Percentiles rank a stretch among this genome's conserved stretches.
These are phyloP conservation scores for Viridothelium virens DNA, from an alignment of 495 filamentous ascomycete genomes.

Conservation along the genomic window DNA sequence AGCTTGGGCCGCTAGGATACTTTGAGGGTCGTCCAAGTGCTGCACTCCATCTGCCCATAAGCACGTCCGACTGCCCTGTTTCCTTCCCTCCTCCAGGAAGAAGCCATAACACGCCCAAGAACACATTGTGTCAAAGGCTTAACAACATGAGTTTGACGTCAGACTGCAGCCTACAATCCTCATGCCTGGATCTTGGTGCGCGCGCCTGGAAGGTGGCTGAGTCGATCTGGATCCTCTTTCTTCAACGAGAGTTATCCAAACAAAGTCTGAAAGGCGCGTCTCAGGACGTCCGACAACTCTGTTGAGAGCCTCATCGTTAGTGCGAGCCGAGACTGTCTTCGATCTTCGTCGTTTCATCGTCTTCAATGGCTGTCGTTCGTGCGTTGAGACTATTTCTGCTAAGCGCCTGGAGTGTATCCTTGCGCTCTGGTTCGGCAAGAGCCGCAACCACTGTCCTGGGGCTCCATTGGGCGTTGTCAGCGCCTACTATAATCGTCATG, in stretches of 20 bases:
- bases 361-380: neutral
- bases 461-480: constrained; percentile 5
- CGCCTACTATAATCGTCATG: constrained; percentile 12
- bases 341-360: neutral
- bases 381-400: neutral
- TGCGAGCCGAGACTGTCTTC: neutral
- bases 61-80: neutral
- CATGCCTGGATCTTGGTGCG: neutral
- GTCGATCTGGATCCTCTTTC: constrained; percentile 7
- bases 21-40: no score
- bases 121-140: neutral
- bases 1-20: no score
- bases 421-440: neutral
- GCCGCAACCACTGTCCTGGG: neutral
- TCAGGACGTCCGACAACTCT: no score
- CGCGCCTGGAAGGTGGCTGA: constrained; percentile 6
- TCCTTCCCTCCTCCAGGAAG: constrained; percentile 2
- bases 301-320: constrained; percentile 3
- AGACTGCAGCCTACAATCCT: neutral
- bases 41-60: no score
- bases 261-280: constrained; percentile 3
- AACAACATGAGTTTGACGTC: neutral
- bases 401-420: constrained; percentile 1
- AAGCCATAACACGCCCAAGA: neutral
- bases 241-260: neutral